These are phyloP conservation scores for Coriaria nepalensis DNA, from an alignment of 306 rosid genomes.

Conservation along the genomic window DNA sequence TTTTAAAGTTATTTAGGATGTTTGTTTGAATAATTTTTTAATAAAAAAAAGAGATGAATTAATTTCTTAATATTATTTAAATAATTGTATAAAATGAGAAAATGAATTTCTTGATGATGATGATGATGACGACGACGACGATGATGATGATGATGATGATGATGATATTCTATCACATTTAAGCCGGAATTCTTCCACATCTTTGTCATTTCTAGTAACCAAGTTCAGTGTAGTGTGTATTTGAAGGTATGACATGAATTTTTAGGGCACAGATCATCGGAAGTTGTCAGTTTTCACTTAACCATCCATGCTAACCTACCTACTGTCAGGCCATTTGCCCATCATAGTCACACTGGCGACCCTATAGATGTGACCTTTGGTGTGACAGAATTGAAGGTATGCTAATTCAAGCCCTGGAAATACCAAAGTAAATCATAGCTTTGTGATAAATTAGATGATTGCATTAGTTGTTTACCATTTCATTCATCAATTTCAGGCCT, in stretches of 20 bases:
- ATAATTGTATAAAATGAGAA: too few relatives aligned
- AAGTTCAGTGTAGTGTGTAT: constrained; percentile 70
- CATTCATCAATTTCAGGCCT: constrained; percentile 50
- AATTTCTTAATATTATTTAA: too few relatives aligned
- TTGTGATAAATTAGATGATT: not conserved
- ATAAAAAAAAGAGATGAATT: too few relatives aligned
- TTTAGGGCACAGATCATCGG: not conserved
- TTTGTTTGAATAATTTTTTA: too few relatives aligned
- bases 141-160: too few relatives aligned
- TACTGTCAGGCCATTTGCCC: constrained; percentile 56
- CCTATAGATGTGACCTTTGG: constrained; percentile 87
- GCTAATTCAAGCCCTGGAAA: constrained; percentile 10
- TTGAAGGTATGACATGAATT: constrained; percentile 40
- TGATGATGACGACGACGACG: too few relatives aligned
- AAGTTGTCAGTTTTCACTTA: too few relatives aligned
- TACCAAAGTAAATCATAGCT: not conserved
- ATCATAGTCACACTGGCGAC: constrained; percentile 67
- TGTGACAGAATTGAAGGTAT: constrained; percentile 89
- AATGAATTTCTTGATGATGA: too few relatives aligned
- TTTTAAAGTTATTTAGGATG: too few relatives aligned
- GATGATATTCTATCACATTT: too few relatives aligned
- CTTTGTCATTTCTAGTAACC: constrained; percentile 38
- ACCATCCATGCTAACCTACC: constrained; percentile 13
- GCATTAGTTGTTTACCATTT: constrained; percentile 5
- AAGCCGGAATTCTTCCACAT: constrained; percentile 61